Percentiles rank a stretch among this genome's conserved stretches.
Evolutionary conservation across 2,329 filamentous ascomycete genomes (phyloP).

Genomic region (Corniculantispora saksenae): DNA sequence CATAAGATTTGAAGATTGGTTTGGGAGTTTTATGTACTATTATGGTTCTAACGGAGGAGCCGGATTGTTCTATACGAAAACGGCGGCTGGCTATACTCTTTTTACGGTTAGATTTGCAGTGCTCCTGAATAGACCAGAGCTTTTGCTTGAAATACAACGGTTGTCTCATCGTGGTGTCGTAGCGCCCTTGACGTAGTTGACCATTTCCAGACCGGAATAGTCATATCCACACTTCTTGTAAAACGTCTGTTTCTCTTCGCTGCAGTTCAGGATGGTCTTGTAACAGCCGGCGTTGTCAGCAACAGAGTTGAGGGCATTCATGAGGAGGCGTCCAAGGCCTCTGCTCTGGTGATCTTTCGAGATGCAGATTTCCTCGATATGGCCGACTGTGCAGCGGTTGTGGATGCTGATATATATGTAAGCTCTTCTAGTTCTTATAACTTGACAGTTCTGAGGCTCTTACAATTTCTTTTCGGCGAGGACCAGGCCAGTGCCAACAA

Average conservation of each 20-base stretch:
- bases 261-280: constrained; percentile 77
- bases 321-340: constrained; percentile 74
- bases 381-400: constrained; percentile 68
- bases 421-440: neutral
- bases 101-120: neutral
- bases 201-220: constrained; percentile 18
- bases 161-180: constrained; percentile 2
- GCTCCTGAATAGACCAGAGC: neutral
- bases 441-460: neutral
- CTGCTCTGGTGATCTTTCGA: constrained; percentile 78
- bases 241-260: constrained; percentile 75
- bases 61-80: neutral
- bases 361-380: constrained; percentile 84
- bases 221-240: constrained; percentile 50
- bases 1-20: constrained; percentile 45
- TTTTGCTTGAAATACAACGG: neutral
- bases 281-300: constrained; percentile 75
- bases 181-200: constrained; percentile 11
- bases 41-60: neutral
- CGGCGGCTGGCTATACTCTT: neutral
- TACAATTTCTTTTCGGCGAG: constrained; percentile 80
- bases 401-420: constrained; percentile 53
- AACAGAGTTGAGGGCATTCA: constrained; percentile 74
- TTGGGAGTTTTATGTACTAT: constrained; percentile 1
- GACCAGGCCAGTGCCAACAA: constrained; percentile 75